phyloP scores from a whole-genome alignment of 768 basidiomycete genomes.

The Suillus lakei region DNA sequence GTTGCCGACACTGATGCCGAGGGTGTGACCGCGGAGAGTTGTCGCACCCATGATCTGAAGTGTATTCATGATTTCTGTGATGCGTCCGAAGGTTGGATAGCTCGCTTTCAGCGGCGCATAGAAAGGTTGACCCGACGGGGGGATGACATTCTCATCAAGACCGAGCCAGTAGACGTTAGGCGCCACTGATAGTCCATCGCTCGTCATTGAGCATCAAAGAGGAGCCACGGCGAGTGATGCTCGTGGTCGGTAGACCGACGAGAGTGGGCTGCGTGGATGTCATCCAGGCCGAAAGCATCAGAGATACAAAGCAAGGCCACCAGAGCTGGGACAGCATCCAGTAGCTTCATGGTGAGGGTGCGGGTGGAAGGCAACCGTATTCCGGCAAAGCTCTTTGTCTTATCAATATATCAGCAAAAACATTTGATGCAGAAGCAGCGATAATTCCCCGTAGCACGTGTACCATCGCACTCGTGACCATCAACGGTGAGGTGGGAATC shows the following conservation, averaged over 20 bases:
- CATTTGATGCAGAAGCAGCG: not conserved
- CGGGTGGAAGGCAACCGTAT: not conserved
- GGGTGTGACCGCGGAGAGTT: constrained; percentile 31
- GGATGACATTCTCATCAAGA: constrained; percentile 36
- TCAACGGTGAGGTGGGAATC: not conserved
- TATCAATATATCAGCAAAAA: not conserved
- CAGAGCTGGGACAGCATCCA: not conserved
- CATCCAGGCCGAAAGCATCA: not conserved
- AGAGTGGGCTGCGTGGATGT: constrained; percentile 4
- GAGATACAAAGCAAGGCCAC: constrained; percentile 3
- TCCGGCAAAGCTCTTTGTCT: not conserved
- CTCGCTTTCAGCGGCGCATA: constrained; percentile 11
- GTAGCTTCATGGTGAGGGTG: not conserved
- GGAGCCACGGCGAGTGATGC: constrained; percentile 10
- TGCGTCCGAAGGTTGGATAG: constrained; percentile 14
- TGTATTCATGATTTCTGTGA: constrained; percentile 13
- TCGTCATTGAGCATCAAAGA: constrained; percentile 5
- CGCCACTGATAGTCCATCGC: constrained; percentile 18
- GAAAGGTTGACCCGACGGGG: constrained; percentile 10
- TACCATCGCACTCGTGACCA: not conserved
- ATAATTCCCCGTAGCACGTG: not conserved
- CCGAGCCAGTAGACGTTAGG: constrained; percentile 40
- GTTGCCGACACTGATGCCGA: constrained; percentile 35
- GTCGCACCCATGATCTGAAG: constrained; percentile 26
- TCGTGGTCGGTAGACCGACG: constrained; percentile 4